Evolutionary conservation across 2,329 filamentous ascomycete genomes (phyloP), one percentile per base, ranked within the genome.

Genomic region (Exutisphaerella laricina): DNA sequence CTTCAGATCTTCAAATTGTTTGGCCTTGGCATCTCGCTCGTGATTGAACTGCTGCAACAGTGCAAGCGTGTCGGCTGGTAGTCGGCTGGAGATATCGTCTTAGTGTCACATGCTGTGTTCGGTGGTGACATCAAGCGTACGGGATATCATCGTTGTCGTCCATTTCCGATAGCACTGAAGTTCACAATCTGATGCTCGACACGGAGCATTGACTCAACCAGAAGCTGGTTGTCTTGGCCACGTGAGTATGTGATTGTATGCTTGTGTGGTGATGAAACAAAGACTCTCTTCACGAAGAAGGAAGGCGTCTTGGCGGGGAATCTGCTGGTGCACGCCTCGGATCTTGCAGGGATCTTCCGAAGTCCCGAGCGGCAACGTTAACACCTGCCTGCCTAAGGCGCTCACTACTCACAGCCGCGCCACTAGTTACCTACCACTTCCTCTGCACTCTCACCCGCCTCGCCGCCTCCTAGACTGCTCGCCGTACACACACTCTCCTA

Each of bases 11-110:
- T 85, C 79, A 53, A 90, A 87, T 38, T 77, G 74, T 57, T 80
- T 77, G 45, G 74, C 70, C 44, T 77, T 74, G 10, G 74, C 75
- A 61, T 88, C 83, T 51, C 81, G 78, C 63, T 90, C 86, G 34
- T 72, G 69, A 58, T 86, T 83, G 67, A 92, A 90, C 49, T 82
- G 75, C 61, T 82, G 74, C 45, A 90, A 71, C n/a, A 82, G 81
- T 18, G 74, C 75, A 30, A 89, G 71, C 3, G 85, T 75, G 48
- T 77, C 72, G 26, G 75, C 69, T 4, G 85, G 85, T 46, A 92
- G 77, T 46, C 73, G 70, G 47, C 80, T 83, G 54, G 18, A 39
- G 8, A 34, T 18, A 28, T 58, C 51, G 53, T 55, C 50, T 18
- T 41, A 39, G 22, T 41, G 39, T 40, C 47, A 44, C 34, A 40